Evolutionary conservation across 352 stramenopile species (phyloP).

Genomic region (Phytophthora pistaciae): DNA sequence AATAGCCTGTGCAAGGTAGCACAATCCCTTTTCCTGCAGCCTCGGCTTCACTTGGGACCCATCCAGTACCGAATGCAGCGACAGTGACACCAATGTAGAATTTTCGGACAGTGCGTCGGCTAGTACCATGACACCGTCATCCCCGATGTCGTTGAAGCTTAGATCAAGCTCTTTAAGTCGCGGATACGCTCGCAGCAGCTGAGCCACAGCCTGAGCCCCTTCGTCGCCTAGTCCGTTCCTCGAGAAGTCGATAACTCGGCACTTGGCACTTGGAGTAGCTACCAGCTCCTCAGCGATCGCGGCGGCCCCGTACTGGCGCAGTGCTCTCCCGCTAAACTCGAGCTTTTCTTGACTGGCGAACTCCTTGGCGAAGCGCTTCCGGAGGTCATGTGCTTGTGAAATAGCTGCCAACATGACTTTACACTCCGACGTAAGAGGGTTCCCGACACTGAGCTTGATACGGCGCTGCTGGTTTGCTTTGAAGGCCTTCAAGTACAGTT

Average conservation of each 20-base stretch:
- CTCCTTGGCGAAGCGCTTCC: constrained; percentile 57
- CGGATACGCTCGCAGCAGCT: constrained; percentile 43
- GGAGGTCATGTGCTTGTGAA: constrained; percentile 63
- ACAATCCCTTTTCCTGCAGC: constrained; percentile 56
- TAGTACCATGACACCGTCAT: constrained; percentile 51
- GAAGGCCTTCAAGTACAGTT: constrained; percentile 62
- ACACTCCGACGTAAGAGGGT: constrained; percentile 55
- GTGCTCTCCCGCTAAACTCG: constrained; percentile 46
- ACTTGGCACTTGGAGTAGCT: constrained; percentile 20
- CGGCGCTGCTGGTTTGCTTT: constrained; percentile 51
- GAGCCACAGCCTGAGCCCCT: constrained; percentile 54
- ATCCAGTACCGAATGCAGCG: constrained; percentile 55
- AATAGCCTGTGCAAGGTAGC: constrained; percentile 42
- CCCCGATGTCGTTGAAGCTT: constrained; percentile 80
- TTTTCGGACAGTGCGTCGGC: constrained; percentile 58
- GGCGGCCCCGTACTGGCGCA: constrained; percentile 60
- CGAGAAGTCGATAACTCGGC: constrained; percentile 56
- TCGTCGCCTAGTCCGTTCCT: constrained; percentile 68
- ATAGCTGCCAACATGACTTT: constrained; percentile 61
- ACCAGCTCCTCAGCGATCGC: constrained; percentile 56
- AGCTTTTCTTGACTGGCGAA: constrained; percentile 48
- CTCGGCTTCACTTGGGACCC: constrained; percentile 39
- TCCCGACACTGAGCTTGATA: constrained; percentile 47
- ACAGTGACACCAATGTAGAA: constrained; percentile 51
- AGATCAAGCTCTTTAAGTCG: constrained; percentile 61